These are phyloP conservation scores for Aureobasidium melanogenum DNA, from an alignment of 2,329 filamentous ascomycete genomes.

Conservation along the genomic window DNA sequence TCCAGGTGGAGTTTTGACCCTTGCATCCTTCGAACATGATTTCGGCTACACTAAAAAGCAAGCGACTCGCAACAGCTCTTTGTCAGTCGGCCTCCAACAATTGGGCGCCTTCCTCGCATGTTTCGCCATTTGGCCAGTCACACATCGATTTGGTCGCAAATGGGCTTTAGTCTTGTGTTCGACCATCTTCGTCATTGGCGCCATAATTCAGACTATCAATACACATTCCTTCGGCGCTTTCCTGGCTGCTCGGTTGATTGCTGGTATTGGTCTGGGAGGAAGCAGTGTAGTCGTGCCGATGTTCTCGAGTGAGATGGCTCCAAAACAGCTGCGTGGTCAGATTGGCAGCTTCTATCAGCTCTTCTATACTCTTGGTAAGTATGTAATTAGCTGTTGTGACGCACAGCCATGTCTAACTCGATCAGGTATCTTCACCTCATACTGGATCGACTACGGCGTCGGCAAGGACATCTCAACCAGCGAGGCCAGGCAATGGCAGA, in stretches of 20 bases:
- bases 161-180: slow-evolving; percentile 38
- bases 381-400: too few species aligned
- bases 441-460: slow-evolving; percentile 47
- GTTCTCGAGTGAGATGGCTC: slow-evolving; percentile 34
- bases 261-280: slow-evolving; percentile 41
- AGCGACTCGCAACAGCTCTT: slow-evolving; percentile 34
- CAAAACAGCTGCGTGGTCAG: slow-evolving; percentile 38
- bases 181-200: slow-evolving; percentile 31
- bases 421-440: slow-evolving; percentile 38
- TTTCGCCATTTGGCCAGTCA: slow-evolving; percentile 41
- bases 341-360: slow-evolving; percentile 45
- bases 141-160: slow-evolving; percentile 38
- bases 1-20: slow-evolving; percentile 37
- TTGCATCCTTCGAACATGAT: slow-evolving; percentile 35
- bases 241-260: slow-evolving; percentile 40
- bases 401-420: background rate
- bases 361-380: slow-evolving; percentile 38
- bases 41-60: slow-evolving; percentile 33
- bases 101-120: slow-evolving; percentile 46
- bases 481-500: slow-evolving; percentile 42
- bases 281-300: slow-evolving; percentile 37
- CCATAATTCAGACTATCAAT: slow-evolving; percentile 40
- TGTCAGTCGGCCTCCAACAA: slow-evolving; percentile 43
- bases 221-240: slow-evolving; percentile 36
- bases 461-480: slow-evolving; percentile 27